Evolutionary conservation across 1,139 yeast genomes (phyloP), one percentile per base, ranked within the genome.

Genomic region (Suhomyces kunorum): DNA sequence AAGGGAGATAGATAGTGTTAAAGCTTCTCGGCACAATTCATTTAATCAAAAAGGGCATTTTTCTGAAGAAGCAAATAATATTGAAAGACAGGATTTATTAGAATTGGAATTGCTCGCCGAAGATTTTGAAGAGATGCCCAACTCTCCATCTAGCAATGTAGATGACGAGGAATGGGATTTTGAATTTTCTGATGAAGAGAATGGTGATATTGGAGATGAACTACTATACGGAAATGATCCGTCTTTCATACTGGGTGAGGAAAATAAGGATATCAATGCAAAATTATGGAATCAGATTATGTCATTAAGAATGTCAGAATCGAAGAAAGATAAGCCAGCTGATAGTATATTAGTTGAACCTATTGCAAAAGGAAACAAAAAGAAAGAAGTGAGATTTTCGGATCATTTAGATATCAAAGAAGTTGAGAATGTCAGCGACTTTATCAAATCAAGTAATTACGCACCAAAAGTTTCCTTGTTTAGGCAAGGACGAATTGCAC

Each of bases 361-460:
- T n/a, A 3, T 5, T 17, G 6, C 8, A 11, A 40, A 27, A 8
- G 16, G 31, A 4, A 28, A 19, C 9, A 33, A 18, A 8, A 30
- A 65, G 47, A 78, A 79, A 49, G 58, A 69, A 7, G 87, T 81
- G 16, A 66, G 74, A 15, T 81, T 81, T 59, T 73, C 81, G 1
- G 64, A 71, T 2, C 56, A 61, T 2, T 65, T 80, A 34, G 77
- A 80, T 40, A 70, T 82, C n/a, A 77, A 76, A 41, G 82, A 80
- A 49, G 70, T 82, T 19, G 84, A 79, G 37, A 78, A 75, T 51
- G 65, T 80, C 12, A 79, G 82, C 55, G 73, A 70, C 23, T 74
- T 73, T 34, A 61, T 78, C 22, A 71, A 64, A 48, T 53, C 57
- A 5, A 64, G 71, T 11, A 48, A 51, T 22, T 53, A 50, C 16